Evolutionary conservation across 2,329 filamentous ascomycete genomes (phyloP), one percentile per base, ranked within the genome.

Genomic region (Coniochaeta hoffmannii): DNA sequence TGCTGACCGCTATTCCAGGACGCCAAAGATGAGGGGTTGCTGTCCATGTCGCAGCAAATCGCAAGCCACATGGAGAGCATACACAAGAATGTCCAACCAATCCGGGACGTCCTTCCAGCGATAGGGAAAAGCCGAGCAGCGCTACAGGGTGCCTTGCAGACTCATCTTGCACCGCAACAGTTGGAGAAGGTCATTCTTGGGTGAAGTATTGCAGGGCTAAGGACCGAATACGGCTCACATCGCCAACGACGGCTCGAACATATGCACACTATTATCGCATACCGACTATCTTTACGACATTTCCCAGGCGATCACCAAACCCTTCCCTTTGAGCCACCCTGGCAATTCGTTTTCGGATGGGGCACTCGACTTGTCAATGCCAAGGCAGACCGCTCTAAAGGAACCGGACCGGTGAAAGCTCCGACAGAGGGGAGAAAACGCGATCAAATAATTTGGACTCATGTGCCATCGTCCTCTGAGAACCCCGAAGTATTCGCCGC

Each of bases 11-110:
- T 30, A 17, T 24, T 6, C n/a, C 51, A 76, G 71, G 68, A 70
- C 34, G 58, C 75, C 11, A 59, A 69, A 30, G 71, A 77, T 31
- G 69, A 73, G 19, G 75, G 78, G 46, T 62, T 82, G 15, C 61
- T 72, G n/a, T 65, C 66, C 2, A 63, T 81, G 3, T 75, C 73
- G 0, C 65, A 71, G 15, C 79, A 82, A 63, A 71, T 84, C 17
- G 69, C 71, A 11, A 80, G 66, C 53, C 81, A 84, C 59, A 77
- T 82, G 68, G 78, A 83, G 57, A 83, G 78, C 61, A 77, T 85
- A 63, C 71, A 69, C 55, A 69, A 69, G 44, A 84, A 84, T 62
- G 68, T 83, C 36, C 68, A 73, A 56, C 81, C 82, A 66, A 75
- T 81, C 14, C 75, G 78, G 1, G 77, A 76, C 7, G 70, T 85